Percentiles rank a stretch among this genome's conserved stretches.
Evolutionary conservation across 345 rosid genomes (phyloP).

Genomic region (Ceriops tagal): DNA sequence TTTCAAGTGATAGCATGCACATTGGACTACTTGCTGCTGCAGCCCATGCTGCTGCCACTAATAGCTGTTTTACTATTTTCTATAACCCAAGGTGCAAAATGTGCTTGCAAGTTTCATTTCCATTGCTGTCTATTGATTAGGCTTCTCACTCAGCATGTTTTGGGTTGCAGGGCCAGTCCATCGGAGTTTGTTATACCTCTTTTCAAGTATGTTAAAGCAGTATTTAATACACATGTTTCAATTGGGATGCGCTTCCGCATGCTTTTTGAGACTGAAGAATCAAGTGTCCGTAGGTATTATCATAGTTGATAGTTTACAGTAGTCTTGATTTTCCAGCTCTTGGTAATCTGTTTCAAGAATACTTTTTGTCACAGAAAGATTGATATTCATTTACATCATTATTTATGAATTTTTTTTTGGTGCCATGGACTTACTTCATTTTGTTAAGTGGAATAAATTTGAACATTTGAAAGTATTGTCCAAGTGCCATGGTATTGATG

Average conservation of each 20-base stretch:
- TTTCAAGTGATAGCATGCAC: conserved; percentile 54
- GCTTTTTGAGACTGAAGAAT: conserved; percentile 55
- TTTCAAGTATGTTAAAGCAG: conserved; percentile 42
- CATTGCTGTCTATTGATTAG: background rate
- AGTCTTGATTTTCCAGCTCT: conserved; percentile 5
- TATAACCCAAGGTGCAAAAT: conserved; percentile 39
- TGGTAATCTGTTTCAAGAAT: background rate
- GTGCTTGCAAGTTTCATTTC: background rate
- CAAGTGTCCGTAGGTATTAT: conserved; percentile 47
- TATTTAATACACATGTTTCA: conserved; percentile 39
- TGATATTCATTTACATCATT: no score
- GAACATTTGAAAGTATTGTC: no score
- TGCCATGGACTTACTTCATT: no score
- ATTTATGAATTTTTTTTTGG: no score
- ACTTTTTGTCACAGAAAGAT: no score
- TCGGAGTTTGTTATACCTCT: conserved; percentile 51
- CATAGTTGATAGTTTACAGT: conserved; percentile 15
- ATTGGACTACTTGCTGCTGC: conserved; percentile 50
- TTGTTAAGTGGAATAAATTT: background rate
- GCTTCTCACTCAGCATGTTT: background rate
- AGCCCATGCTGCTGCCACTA: conserved; percentile 50
- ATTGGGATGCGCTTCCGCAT: conserved; percentile 51
- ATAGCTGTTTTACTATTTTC: conserved; percentile 45
- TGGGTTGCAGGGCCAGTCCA: conserved; percentile 44
- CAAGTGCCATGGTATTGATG: background rate